A percentile compares a stretch with the other conserved stretches of the same genome.
These are phyloP conservation scores for Kwoniella heveanensis DNA, from an alignment of 768 basidiomycete species.

Conservation along the genomic window DNA sequence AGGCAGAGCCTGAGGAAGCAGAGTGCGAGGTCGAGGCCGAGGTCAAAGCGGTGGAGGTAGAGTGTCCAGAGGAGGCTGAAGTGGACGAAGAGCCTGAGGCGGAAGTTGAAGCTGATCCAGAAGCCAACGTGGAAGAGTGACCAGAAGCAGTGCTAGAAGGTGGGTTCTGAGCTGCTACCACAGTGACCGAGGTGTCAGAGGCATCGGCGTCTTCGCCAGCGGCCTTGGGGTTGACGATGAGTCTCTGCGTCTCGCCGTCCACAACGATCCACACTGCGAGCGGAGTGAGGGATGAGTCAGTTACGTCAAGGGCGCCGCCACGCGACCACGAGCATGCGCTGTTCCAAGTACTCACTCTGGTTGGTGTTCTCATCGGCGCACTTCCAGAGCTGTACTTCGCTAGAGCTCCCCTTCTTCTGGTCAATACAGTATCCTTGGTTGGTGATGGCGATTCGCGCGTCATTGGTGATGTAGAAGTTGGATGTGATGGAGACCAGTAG, in stretches of 20 bases:
- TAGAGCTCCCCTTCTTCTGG: not conserved
- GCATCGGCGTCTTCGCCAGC: not conserved
- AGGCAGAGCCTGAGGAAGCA: too few species aligned
- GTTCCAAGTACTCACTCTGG: conserved; percentile 18
- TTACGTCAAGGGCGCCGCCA: too few species aligned
- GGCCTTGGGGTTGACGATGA: not conserved
- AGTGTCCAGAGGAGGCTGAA: not conserved
- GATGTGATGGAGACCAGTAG: too few species aligned
- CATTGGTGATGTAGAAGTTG: conserved; percentile 6
- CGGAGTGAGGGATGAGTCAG: not conserved
- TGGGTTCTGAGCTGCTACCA: not conserved
- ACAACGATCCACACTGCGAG: not conserved
- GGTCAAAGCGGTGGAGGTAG: not conserved
- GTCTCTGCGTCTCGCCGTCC: not conserved
- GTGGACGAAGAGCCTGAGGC: not conserved
- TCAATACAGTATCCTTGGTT: conserved; percentile 2
- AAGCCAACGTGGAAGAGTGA: too few species aligned
- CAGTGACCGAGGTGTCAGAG: too few species aligned
- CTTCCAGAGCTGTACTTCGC: conserved; percentile 4
- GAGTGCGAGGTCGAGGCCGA: not conserved
- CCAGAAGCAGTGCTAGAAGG: not conserved
- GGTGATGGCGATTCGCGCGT: conserved; percentile 4
- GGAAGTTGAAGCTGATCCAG: not conserved
- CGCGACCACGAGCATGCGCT: too few species aligned
- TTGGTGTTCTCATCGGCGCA: conserved; percentile 8